These are phyloP conservation scores for Sclerotinia glacialis DNA, from an alignment of 2,329 filamentous ascomycete species.

Conservation along the genomic window DNA sequence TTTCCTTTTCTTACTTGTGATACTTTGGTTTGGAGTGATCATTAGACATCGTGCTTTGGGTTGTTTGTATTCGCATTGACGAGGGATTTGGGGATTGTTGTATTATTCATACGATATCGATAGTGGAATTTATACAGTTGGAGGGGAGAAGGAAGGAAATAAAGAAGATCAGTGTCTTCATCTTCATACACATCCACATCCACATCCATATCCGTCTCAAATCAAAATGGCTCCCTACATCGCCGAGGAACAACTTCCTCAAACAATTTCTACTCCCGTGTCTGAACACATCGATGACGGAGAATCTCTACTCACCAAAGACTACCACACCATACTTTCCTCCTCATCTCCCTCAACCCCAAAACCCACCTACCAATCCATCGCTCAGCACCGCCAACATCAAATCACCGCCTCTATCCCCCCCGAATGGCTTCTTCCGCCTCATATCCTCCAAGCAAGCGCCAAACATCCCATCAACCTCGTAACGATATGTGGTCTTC, in stretches of 20 bases:
- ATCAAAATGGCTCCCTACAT: not conserved
- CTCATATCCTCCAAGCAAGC: not conserved
- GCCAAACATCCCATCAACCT: not conserved
- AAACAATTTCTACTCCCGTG: not conserved
- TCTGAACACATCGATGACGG: too few relatives aligned
- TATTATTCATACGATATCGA: not conserved
- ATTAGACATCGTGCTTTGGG: too few relatives aligned
- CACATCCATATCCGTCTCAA: not conserved
- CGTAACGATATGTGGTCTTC: not conserved
- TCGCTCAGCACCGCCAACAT: not conserved
- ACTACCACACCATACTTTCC: not conserved
- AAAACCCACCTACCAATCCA: not conserved
- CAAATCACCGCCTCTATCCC: slow-evolving; percentile 4
- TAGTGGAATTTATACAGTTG: not conserved
- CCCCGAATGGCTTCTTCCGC: not conserved
- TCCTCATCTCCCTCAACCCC: too few relatives aligned
- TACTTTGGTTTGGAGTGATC: too few relatives aligned
- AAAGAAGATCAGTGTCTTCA: slow-evolving; percentile 3
- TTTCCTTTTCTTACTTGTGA: too few relatives aligned
- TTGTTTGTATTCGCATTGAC: too few relatives aligned
- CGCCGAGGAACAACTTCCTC: not conserved
- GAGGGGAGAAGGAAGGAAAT: too few relatives aligned
- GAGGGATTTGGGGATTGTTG: too few relatives aligned
- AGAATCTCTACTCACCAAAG: not conserved
- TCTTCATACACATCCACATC: not conserved